Base-by-base conservation (phyloP, 345 rosid species). In the Heritiera littoralis region DNA sequence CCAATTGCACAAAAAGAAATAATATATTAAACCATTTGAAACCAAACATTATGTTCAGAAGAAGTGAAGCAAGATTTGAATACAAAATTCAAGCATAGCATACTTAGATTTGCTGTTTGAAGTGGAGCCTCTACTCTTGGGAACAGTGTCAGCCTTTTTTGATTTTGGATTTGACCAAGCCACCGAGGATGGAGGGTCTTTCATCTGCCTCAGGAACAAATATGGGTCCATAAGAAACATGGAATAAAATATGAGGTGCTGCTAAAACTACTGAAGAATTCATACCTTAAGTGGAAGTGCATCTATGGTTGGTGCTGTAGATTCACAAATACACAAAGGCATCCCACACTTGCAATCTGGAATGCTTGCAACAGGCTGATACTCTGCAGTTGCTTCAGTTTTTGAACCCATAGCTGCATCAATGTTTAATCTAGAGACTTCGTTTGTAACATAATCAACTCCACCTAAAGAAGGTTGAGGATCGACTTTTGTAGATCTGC, bases 341-440 rank as follows among this genome's bases (percentile, higher is more conserved):
- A 96, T 92, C 45, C 98, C 99, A 77, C 97, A 96, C 79, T 91
- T 94, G 88, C 98, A 96, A 55, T 92, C 92, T 52, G 81, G 43
- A 66, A 73, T 86, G 60, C 82, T 75, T 56, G 83, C 64, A 68
- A 56, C 65, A 74, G 86, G 43, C 45, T 77, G 84, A 35, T 72
- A 75, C 60, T 69, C 88, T 71, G 77, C 56, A 70, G 75, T 73
- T 80, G 87, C 72, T 71, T 86, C 86, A 7, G 75, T 69, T 83
- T 80, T 86, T 32, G 82, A 77, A 43, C 76, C 83, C 65, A 35
- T 20, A 60, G 85, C 93, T 8, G 79, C 86, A 77, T 77, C 82
- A 68, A 92, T 81, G 78, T 87, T 87, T 78, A 93, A 82, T 81
- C 89, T 84, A 71, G 89, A 82, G 76, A 91, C 84, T 81, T 86